Percentiles rank a stretch among this genome's conserved stretches.
phyloP scores from a whole-genome alignment of 805 yeast species.

The Hanseniaspora clermontiae region DNA sequence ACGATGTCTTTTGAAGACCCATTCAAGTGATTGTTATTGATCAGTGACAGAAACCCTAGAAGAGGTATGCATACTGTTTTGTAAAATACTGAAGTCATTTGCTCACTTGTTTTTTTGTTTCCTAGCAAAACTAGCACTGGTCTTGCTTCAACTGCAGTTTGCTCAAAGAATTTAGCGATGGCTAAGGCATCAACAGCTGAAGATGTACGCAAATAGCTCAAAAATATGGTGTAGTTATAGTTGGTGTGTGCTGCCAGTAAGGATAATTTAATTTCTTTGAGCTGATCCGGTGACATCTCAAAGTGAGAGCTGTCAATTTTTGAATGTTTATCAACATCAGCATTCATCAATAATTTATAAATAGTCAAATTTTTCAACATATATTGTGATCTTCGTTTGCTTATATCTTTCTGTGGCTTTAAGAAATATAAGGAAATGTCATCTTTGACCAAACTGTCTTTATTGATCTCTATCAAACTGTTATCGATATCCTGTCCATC shows the following conservation, averaged over 20 bases:
- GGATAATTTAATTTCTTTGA: background rate
- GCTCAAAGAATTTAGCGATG: background rate
- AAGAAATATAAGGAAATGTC: background rate
- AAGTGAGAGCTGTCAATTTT: background rate
- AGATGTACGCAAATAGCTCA: background rate
- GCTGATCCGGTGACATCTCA: background rate
- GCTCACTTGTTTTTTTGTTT: background rate
- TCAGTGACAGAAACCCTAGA: background rate
- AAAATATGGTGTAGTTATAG: background rate
- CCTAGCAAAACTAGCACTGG: background rate
- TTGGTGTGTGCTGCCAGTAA: background rate
- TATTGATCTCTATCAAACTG: background rate
- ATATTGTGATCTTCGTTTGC: background rate
- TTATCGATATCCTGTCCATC: background rate
- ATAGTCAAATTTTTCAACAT: background rate
- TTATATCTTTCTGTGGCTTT: background rate
- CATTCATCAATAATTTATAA: background rate
- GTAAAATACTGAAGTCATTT: background rate
- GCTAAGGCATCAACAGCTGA: background rate
- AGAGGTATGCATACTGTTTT: conserved; percentile 6
- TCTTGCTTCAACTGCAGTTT: background rate
- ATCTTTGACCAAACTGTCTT: background rate
- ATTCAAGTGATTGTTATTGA: background rate
- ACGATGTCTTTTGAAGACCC: background rate
- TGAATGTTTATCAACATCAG: background rate